Conservation (phyloP, 306 rosid species). For the Prosopis cineraria region DNA sequence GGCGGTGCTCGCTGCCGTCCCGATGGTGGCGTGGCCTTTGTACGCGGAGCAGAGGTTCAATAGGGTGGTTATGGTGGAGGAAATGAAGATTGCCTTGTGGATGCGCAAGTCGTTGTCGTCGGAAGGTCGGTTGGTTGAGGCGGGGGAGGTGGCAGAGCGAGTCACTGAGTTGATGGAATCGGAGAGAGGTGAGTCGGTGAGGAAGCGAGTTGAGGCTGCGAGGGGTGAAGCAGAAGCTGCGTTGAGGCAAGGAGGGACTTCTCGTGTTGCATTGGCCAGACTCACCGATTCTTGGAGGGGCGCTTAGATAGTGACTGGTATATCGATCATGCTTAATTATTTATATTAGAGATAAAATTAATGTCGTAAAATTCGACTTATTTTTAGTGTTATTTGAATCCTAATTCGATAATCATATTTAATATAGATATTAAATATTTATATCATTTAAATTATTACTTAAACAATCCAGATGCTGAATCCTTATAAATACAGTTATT, state of each 20-base stretch:
- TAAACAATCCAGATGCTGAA: too few relatives aligned
- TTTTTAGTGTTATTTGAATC: too few relatives aligned
- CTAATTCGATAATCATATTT: too few relatives aligned
- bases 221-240: background rate
- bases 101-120: background rate
- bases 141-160: slow-evolving; percentile 38
- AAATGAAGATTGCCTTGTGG: background rate
- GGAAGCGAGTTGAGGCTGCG: background rate
- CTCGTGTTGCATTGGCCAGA: background rate
- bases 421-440: too few relatives aligned
- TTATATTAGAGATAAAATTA: too few relatives aligned
- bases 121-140: slow-evolving; percentile 43
- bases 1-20: slow-evolving; percentile 37
- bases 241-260: background rate
- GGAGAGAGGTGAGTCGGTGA: background rate
- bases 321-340: too few relatives aligned
- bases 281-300: background rate
- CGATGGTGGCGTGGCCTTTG: slow-evolving; percentile 48
- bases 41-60: slow-evolving; percentile 43
- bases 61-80: slow-evolving; percentile 45
- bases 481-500: too few relatives aligned
- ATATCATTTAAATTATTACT: too few relatives aligned
- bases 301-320: too few relatives aligned
- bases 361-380: too few relatives aligned
- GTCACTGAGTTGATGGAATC: slow-evolving; percentile 23